Percentiles rank a stretch among this genome's conserved stretches.
Conservation (phyloP, 139 green algal species). For the Tetraselmis striata region DNA sequence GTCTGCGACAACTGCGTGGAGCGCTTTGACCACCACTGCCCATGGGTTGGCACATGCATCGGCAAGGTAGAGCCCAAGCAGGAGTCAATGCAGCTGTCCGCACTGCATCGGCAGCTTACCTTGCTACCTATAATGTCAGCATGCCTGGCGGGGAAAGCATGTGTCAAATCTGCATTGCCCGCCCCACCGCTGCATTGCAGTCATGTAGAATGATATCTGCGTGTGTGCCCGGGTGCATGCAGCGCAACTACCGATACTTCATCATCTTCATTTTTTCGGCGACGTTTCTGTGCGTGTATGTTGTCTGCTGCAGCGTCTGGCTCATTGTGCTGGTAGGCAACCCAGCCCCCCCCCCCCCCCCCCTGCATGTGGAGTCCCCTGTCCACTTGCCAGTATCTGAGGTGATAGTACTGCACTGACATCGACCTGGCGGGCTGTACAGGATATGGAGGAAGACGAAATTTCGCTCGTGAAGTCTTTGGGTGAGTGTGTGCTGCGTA, state of each 20-base stretch:
- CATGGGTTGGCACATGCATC: slow-evolving; percentile 15
- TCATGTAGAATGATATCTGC: neutral
- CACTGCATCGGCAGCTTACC: neutral
- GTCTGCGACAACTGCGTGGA: slow-evolving; percentile 17
- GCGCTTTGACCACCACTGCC: slow-evolving; percentile 20
- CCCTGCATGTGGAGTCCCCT: neutral
- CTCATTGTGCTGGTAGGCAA: neutral
- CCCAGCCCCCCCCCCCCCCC: neutral
- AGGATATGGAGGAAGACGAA: neutral
- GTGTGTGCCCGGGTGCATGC: neutral
- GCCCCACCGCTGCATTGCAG: neutral
- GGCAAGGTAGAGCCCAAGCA: too few species aligned
- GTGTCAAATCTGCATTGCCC: neutral
- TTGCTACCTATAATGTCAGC: too few species aligned
- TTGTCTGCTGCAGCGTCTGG: neutral
- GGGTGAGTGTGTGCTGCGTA: neutral
- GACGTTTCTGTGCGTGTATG: neutral
- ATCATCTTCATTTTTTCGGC: neutral
- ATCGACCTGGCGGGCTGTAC: too few species aligned
- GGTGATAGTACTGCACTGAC: too few species aligned
- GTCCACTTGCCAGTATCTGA: neutral
- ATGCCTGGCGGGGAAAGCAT: too few species aligned
- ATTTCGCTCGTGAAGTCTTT: neutral
- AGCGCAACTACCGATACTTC: neutral
- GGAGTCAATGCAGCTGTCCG: neutral